Evolutionary conservation across 2,329 filamentous ascomycete genomes (phyloP).

Genomic region (Epichloe typhina): DNA sequence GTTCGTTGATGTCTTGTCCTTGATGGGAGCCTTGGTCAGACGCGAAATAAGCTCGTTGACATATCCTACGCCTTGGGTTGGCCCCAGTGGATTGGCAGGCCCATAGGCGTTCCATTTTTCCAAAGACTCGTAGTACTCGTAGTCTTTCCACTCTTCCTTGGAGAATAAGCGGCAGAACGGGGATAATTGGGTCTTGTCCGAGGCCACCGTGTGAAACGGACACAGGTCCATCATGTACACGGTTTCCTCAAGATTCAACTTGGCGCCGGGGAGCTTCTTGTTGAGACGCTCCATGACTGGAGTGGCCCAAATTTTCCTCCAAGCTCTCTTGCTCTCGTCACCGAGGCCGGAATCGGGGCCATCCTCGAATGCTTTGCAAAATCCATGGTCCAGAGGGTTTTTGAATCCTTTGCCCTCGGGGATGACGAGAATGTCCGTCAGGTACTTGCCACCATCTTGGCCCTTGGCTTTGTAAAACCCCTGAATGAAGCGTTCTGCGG

Average conservation of each 20-base stretch:
- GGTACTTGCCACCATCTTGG: slow-evolving; percentile 26
- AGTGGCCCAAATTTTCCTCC: slow-evolving; percentile 50
- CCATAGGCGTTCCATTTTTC: slow-evolving; percentile 78
- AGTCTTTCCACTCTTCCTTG: slow-evolving; percentile 57
- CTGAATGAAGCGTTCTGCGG: slow-evolving; percentile 60
- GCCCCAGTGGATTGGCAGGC: slow-evolving; percentile 62
- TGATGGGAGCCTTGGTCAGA: slow-evolving; percentile 54
- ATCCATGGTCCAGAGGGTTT: slow-evolving; percentile 68
- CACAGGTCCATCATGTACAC: slow-evolving; percentile 79
- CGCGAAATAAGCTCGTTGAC: slow-evolving; percentile 79
- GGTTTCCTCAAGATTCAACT: slow-evolving; percentile 48
- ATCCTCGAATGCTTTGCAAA: slow-evolving; percentile 58
- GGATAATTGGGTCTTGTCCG: slow-evolving; percentile 37
- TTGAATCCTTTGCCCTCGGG: slow-evolving; percentile 55
- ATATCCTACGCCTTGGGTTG: slow-evolving; percentile 78
- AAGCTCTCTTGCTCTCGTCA: slow-evolving; percentile 38
- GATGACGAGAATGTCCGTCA: slow-evolving; percentile 50
- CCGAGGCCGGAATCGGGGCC: slow-evolving; percentile 37
- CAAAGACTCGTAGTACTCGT: slow-evolving; percentile 69
- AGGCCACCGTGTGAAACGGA: slow-evolving; percentile 68
- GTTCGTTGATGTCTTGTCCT: slow-evolving; percentile 66
- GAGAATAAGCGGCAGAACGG: slow-evolving; percentile 68
- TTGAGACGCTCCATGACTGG: slow-evolving; percentile 60
- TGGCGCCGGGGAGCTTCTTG: slow-evolving; percentile 50
- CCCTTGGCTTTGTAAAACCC: slow-evolving; percentile 49